A percentile compares a stretch with the other conserved stretches of the same genome.
phyloP scores from a whole-genome alignment of 805 yeast species.

The Cyberlindnera bimundalis region DNA sequence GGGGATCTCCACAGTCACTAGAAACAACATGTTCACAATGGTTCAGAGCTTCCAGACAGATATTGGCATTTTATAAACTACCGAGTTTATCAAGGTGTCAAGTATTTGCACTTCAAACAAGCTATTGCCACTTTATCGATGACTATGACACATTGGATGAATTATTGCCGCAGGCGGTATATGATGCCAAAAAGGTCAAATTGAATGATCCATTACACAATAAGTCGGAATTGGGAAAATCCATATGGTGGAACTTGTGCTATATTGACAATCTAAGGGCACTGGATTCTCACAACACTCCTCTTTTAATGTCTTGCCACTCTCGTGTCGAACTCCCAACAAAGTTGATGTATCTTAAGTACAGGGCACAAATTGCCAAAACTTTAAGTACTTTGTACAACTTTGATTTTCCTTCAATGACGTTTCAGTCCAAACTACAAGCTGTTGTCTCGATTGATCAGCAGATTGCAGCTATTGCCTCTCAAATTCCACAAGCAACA shows the following conservation, averaged over 20 bases:
- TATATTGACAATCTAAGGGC: constrained; percentile 13
- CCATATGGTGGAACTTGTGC: constrained; percentile 18
- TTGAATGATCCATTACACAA: constrained; percentile 6
- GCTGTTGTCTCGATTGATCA: constrained; percentile 5
- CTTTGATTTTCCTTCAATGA: constrained; percentile 6
- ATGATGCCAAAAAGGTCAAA: constrained; percentile 6
- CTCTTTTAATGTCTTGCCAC: constrained; percentile 8
- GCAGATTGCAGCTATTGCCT: neutral
- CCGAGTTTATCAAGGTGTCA: constrained; percentile 7
- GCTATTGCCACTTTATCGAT: constrained; percentile 5
- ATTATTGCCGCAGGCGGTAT: constrained; percentile 8
- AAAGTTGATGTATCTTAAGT: constrained; percentile 3
- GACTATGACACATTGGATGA: constrained; percentile 10
- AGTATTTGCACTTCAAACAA: constrained; percentile 7
- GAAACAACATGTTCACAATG: constrained; percentile 5
- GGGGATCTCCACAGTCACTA: constrained; percentile 6
- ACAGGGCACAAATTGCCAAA: constrained; percentile 7
- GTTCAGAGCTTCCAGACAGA: constrained; percentile 21
- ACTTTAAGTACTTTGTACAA: constrained; percentile 4
- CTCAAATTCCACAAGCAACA: neutral
- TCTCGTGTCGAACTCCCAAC: constrained; percentile 13
- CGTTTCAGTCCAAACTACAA: constrained; percentile 4
- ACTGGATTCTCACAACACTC: constrained; percentile 7
- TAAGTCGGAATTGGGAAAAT: constrained; percentile 5
- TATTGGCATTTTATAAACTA: constrained; percentile 12